Conservation (phyloP, 805 yeast genomes). For the Ogataea nonfermentans region DNA sequence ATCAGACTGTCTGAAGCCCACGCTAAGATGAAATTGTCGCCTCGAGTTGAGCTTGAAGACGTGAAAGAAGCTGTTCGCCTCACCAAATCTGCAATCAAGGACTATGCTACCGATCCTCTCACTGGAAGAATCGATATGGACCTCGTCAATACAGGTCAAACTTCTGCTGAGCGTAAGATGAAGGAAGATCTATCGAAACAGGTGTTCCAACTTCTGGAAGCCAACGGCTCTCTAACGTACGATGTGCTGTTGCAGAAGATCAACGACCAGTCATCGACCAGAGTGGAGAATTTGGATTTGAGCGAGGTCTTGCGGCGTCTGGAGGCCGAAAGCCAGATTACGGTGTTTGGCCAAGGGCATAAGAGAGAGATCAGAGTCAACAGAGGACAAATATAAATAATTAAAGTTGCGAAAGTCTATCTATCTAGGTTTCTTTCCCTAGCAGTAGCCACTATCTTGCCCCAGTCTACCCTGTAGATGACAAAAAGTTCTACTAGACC, state of each 20-base stretch:
- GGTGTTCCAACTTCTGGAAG: slow-evolving; percentile 52
- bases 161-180: slow-evolving; percentile 76
- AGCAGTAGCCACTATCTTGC: slow-evolving; percentile 38
- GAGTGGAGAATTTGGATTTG: slow-evolving; percentile 70
- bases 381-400: slow-evolving; percentile 4
- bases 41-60: slow-evolving; percentile 69
- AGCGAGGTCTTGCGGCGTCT: slow-evolving; percentile 65
- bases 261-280: slow-evolving; percentile 62
- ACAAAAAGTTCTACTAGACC: slow-evolving; percentile 48
- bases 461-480: slow-evolving; percentile 54
- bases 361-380: slow-evolving; percentile 53
- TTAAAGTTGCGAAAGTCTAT: slow-evolving; percentile 1
- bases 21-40: slow-evolving; percentile 88
- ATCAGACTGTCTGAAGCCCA: slow-evolving; percentile 94
- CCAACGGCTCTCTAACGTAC: slow-evolving; percentile 51
- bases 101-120: slow-evolving; percentile 95
- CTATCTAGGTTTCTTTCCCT: slow-evolving; percentile 16
- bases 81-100: slow-evolving; percentile 91
- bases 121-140: slow-evolving; percentile 98
- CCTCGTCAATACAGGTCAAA: slow-evolving; percentile 92
- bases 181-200: slow-evolving; percentile 71
- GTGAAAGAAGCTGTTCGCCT: slow-evolving; percentile 92
- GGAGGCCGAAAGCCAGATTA: slow-evolving; percentile 67
- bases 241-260: slow-evolving; percentile 57
- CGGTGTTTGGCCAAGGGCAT: slow-evolving; percentile 69